These are phyloP conservation scores for Auriscalpium orientale DNA, from an alignment of 768 basidiomycete species.

Conservation along the genomic window DNA sequence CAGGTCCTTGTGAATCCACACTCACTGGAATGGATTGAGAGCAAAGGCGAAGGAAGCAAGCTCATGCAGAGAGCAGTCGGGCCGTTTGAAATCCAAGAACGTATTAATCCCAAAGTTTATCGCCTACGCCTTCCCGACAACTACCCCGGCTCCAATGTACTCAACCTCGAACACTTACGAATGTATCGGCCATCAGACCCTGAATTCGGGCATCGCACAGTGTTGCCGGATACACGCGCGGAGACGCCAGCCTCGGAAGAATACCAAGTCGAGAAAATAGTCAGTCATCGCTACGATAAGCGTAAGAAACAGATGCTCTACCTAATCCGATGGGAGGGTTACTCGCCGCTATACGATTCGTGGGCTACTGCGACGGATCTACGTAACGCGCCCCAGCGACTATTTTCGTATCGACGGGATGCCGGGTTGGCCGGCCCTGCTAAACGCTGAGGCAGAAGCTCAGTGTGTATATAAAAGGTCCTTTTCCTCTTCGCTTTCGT, in stretches of 20 bases:
- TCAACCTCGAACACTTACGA: conserved; percentile 20
- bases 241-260: not conserved
- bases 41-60: conserved; percentile 18
- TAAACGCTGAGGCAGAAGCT: too few species aligned
- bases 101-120: conserved; percentile 17
- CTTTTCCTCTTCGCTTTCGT: too few species aligned
- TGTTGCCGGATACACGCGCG: not conserved
- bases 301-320: not conserved
- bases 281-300: not conserved
- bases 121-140: conserved; percentile 11
- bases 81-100: conserved; percentile 18
- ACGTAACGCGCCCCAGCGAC: not conserved
- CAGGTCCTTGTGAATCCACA: conserved; percentile 17
- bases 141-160: conserved; percentile 16
- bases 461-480: too few species aligned
- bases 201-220: conserved; percentile 5
- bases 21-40: conserved; percentile 9
- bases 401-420: not conserved
- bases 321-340: conserved; percentile 13
- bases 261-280: conserved; percentile 6
- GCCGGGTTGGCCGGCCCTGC: not conserved
- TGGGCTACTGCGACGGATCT: conserved; percentile 3
- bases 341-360: conserved; percentile 7
- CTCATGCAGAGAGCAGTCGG: conserved; percentile 14
- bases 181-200: conserved; percentile 13